Evolutionary conservation across 177 flowering plant species (phyloP), one percentile per base, ranked within the genome.

Genomic region (Vitis hybrid): DNA sequence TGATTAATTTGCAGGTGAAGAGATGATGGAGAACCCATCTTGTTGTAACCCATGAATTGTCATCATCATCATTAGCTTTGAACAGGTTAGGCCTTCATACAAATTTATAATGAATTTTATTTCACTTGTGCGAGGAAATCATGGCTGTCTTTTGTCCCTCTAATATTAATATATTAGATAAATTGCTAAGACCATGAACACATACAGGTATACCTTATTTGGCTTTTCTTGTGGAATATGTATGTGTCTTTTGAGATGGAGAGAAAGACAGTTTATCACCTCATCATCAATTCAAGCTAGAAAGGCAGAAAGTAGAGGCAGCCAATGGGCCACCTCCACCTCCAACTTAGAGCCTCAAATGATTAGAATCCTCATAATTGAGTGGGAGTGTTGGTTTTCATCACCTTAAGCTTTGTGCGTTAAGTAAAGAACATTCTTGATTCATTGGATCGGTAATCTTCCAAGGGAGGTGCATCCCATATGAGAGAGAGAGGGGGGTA

Each of bases 231-330:
- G 66, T 61, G 68, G 71, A 69, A 61, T 32, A 32, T 11, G 5
- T 46, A 63, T 61, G n/a, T 74, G 85, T 72, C 82, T 68, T 71
- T 82, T 82, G 74, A 62, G 69, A 61, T 56, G 68, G 59, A 66
- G 63, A 69, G 73, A 71, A 74, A 75, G 81, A 62, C 81, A 70
- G 76, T 66, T 35, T 67, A 60, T 13, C 56, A 50, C 72, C 68
- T 57, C 62, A 73, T 73, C 52, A 61, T 7, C 16, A 18, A 35
- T 64, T 56, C 5, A 63, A 62, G 49, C 11, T 70, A 56, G 48
- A 59, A 62, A 52, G 55, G 64, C 12, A 55, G 51, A 68, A 70
- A 30, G 16, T 35, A 49, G 21, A 52, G 56, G 48, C 27, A 54
- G 4, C 66, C 56, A 12, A 49, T 32, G 49, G 40, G 56, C 24